Conservation (phyloP, 2,329 filamentous ascomycete species). For the Arthroderma sp. region DNA sequence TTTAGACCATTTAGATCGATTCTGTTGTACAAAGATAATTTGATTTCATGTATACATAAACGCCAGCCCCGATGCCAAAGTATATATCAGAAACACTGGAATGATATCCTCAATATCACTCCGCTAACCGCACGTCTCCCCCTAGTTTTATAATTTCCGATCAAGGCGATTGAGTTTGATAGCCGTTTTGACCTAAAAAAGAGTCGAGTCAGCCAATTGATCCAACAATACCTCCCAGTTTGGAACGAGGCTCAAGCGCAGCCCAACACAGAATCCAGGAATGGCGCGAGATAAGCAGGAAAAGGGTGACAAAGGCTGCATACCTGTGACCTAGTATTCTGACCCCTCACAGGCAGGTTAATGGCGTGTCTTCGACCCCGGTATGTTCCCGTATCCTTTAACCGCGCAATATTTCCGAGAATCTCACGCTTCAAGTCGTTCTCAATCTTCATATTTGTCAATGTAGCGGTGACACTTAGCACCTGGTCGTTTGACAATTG, state of each 20-base stretch:
- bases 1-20: no score
- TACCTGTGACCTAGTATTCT: slow-evolving; percentile 69
- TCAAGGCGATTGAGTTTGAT: slow-evolving; percentile 47
- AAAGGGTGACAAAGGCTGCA: background rate
- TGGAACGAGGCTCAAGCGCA: no score
- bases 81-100: no score
- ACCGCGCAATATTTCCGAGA: slow-evolving; percentile 68
- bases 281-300: background rate
- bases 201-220: slow-evolving; percentile 9
- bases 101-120: no score
- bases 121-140: no score
- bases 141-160: slow-evolving; percentile 27
- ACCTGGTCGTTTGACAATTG: slow-evolving; percentile 62
- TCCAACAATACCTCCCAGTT: background rate
- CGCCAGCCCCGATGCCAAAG: no score
- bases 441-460: slow-evolving; percentile 87
- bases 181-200: slow-evolving; percentile 43
- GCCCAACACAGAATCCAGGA: no score
- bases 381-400: slow-evolving; percentile 86
- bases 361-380: slow-evolving; percentile 84
- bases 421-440: slow-evolving; percentile 69
- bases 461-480: slow-evolving; percentile 67
- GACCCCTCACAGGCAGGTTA: slow-evolving; percentile 79
- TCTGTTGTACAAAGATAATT: no score
- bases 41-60: no score